Conservation (phyloP, 2,329 filamentous ascomycete genomes). For the Ciborinia camelliae region DNA sequence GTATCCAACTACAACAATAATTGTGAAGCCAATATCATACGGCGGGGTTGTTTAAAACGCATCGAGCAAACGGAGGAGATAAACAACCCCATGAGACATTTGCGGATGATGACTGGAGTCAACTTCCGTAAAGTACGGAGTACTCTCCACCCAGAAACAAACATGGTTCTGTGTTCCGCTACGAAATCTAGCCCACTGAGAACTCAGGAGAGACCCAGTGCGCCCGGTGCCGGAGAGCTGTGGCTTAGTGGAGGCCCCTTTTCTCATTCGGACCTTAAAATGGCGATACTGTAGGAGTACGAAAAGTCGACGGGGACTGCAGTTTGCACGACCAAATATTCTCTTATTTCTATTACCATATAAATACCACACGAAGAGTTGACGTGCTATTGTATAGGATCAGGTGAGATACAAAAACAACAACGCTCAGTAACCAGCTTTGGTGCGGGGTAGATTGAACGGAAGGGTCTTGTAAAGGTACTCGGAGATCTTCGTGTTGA, state of each 20-base stretch:
- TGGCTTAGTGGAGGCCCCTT: constrained; percentile 7
- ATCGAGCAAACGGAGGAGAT: background rate
- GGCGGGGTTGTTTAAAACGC: background rate
- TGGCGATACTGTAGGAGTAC: background rate
- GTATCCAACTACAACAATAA: background rate
- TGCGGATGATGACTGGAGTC: background rate
- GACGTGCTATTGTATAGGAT: constrained; percentile 5
- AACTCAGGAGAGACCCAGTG: constrained; percentile 8
- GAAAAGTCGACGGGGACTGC: background rate
- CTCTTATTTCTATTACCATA: constrained; percentile 15
- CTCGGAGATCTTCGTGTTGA: background rate
- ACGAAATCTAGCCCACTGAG: constrained; percentile 10
- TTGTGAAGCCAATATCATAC: background rate
- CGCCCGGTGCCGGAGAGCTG: constrained; percentile 19
- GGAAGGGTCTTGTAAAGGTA: background rate
- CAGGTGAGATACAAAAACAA: constrained; percentile 13
- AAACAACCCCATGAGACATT: background rate
- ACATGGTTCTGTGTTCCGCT: background rate
- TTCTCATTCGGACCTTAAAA: background rate
- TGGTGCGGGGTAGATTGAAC: constrained; percentile 12
- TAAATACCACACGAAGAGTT: background rate
- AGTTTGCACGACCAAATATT: background rate
- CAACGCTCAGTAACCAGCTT: constrained; percentile 1
- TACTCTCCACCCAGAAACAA: background rate
- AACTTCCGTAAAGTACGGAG: background rate